A percentile compares a stretch with the other conserved stretches of the same genome.
These are phyloP conservation scores for Ananas comosus DNA, from an alignment of 176 grass and related monocot species.

Conservation along the genomic window DNA sequence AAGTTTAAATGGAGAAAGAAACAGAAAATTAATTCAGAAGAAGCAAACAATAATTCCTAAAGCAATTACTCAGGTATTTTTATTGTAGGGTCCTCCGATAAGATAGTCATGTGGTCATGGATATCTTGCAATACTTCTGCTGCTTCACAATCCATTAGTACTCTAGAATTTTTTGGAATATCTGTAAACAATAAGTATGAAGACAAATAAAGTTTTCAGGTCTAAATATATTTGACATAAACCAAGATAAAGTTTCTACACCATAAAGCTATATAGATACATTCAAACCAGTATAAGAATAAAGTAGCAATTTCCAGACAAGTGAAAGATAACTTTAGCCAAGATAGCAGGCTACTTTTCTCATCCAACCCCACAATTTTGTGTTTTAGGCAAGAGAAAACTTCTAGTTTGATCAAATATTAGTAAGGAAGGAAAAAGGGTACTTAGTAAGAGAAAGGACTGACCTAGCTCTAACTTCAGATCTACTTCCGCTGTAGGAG, in stretches of 20 bases:
- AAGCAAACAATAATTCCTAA: background rate
- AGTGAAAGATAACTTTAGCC: too few species aligned
- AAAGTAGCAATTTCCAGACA: too few species aligned
- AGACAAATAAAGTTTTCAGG: background rate
- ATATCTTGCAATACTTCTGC: constrained; percentile 79
- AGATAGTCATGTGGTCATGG: constrained; percentile 81
- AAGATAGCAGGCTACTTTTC: too few species aligned
- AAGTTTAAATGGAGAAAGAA: background rate
- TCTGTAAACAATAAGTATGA: constrained; percentile 44
- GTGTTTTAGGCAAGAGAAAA: too few species aligned
- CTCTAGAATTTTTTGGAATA: constrained; percentile 47
- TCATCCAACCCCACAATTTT: too few species aligned
- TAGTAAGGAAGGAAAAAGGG: too few species aligned
- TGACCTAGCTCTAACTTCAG: constrained; percentile 79
- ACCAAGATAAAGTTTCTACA: too few species aligned
- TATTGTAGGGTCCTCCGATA: constrained; percentile 81
- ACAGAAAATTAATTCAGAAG: background rate
- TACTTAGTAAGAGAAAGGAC: constrained; percentile 17
- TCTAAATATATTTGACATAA: background rate
- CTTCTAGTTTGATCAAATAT: background rate
- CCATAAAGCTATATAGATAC: too few species aligned
- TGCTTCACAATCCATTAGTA: constrained; percentile 87
- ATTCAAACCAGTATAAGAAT: too few species aligned
- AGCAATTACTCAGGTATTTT: constrained; percentile 80
- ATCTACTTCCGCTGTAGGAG: constrained; percentile 54